Conservation (phyloP, 106 monocot species). For the Phalaenopsis aphrodite region DNA sequence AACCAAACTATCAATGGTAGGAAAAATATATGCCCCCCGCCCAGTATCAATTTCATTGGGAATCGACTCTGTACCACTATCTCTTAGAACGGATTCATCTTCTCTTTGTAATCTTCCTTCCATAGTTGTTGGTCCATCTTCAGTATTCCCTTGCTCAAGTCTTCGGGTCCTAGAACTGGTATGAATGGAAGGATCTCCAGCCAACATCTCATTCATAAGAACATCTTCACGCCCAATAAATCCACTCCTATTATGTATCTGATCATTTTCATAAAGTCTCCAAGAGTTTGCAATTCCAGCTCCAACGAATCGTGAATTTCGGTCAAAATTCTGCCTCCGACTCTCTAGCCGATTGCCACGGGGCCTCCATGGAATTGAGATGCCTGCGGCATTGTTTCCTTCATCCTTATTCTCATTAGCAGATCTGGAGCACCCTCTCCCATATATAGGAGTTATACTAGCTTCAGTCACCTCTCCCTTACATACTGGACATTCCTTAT, state of each 20-base stretch:
- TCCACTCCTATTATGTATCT: neutral
- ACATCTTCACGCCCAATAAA: neutral
- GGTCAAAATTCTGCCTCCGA: constrained; percentile 10
- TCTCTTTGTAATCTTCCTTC: neutral
- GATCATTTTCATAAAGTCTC: neutral
- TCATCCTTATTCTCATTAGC: neutral
- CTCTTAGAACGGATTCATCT: neutral
- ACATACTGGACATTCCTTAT: constrained; percentile 16
- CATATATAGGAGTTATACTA: constrained; percentile 16
- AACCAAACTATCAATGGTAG: neutral
- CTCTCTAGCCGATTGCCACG: constrained; percentile 11
- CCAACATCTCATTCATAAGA: neutral
- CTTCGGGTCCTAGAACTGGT: neutral
- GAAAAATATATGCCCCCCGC: too few species aligned
- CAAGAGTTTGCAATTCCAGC: neutral
- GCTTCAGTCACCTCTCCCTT: constrained; percentile 14
- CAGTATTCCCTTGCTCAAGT: neutral
- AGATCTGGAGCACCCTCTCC: constrained; percentile 13
- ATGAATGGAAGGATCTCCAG: neutral
- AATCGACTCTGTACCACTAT: neutral
- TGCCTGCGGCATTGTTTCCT: neutral
- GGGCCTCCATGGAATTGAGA: constrained; percentile 15
- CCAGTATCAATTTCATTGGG: neutral
- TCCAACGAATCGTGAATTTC: neutral
- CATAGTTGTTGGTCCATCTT: neutral